These are phyloP conservation scores for Eucalyptus victrix DNA, from an alignment of 345 rosid genomes.

Conservation along the genomic window DNA sequence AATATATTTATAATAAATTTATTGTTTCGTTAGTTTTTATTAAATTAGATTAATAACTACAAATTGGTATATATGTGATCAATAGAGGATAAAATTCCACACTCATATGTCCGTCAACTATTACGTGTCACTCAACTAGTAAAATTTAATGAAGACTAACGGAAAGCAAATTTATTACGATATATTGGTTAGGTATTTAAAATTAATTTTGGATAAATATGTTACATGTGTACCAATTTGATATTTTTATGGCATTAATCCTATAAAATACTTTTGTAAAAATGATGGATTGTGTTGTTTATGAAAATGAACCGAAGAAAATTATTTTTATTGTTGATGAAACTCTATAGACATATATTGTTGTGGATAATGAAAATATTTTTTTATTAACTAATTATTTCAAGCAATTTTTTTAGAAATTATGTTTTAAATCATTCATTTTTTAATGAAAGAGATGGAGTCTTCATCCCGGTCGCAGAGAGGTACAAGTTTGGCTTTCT, in stretches of 20 bases:
- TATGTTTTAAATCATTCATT: neutral
- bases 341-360: neutral
- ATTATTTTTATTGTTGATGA: neutral
- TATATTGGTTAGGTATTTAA: accelerated
- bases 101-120: accelerated
- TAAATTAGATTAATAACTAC: accelerated
- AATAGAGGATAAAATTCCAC: accelerated
- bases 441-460: neutral
- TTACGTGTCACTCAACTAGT: accelerated
- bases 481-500: neutral
- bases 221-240: accelerated
- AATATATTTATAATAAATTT: no score
- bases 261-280: accelerated
- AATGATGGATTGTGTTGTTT: neutral
- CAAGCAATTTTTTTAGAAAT: accelerated
- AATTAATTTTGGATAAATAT: no score
- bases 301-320: neutral
- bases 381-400: neutral
- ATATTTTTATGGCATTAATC: accelerated
- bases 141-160: accelerated
- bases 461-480: neutral
- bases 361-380: neutral
- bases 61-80: accelerated
- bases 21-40: accelerated
- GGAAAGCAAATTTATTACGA: accelerated